Evolutionary conservation across 352 stramenopile species (phyloP).

Genomic region (Globisporangium yorkense): DNA sequence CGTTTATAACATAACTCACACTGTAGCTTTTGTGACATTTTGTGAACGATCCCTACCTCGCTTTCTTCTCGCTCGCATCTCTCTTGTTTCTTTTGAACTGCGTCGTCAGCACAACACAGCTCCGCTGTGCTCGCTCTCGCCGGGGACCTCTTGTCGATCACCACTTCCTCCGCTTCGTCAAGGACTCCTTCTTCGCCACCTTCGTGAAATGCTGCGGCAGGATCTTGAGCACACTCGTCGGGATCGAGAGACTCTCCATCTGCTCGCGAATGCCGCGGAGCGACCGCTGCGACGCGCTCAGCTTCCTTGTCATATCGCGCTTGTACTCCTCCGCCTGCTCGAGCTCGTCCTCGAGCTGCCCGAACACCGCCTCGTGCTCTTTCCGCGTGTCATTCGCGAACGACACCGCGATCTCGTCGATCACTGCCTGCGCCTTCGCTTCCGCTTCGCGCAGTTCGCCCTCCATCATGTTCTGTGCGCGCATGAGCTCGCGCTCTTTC

Average conservation of each 20-base stretch:
- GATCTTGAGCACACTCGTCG: constrained; percentile 3
- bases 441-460: constrained; percentile 43
- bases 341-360: constrained; percentile 54
- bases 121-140: no score
- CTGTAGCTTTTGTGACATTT: no score
- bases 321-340: constrained; percentile 55
- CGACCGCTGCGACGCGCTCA: constrained; percentile 18
- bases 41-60: no score
- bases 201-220: constrained; percentile 50
- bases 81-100: no score
- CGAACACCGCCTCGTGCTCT: constrained; percentile 34
- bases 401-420: constrained; percentile 41
- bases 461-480: constrained; percentile 42
- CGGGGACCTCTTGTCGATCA: background rate
- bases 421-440: constrained; percentile 42
- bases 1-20: no score
- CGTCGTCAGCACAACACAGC: no score
- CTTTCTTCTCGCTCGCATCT: no score
- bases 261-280: constrained; percentile 33
- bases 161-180: constrained; percentile 4
- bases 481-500: constrained; percentile 38
- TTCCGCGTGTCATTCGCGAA: constrained; percentile 29
- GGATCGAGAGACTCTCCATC: constrained; percentile 21
- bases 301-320: constrained; percentile 32
- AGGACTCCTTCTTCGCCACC: constrained; percentile 3